These are phyloP conservation scores for Lasiosphaeris hirsuta DNA, from an alignment of 495 filamentous ascomycete species.

Conservation along the genomic window DNA sequence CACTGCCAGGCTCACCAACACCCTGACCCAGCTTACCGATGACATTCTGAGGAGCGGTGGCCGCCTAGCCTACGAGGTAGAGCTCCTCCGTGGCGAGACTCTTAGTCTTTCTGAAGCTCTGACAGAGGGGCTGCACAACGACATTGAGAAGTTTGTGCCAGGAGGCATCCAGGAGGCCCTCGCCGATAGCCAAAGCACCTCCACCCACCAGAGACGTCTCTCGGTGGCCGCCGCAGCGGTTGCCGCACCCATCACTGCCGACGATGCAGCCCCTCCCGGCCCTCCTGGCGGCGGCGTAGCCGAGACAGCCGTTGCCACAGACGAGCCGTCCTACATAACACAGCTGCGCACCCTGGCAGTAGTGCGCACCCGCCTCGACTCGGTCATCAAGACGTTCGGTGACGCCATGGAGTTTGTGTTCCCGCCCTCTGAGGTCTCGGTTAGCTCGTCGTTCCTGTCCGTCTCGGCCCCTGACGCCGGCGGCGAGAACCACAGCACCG, in stretches of 20 bases:
- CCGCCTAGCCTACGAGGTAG: slow-evolving; percentile 90
- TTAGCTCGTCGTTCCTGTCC: slow-evolving; percentile 73
- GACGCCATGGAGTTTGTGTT: slow-evolving; percentile 92
- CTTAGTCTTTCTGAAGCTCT: slow-evolving; percentile 72
- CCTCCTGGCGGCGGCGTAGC: slow-evolving; percentile 6
- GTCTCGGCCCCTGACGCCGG: slow-evolving; percentile 72
- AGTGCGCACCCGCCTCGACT: slow-evolving; percentile 77
- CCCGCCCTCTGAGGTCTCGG: slow-evolving; percentile 71
- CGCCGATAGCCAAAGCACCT: neutral
- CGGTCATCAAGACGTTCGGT: slow-evolving; percentile 83
- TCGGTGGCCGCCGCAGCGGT: slow-evolving; percentile 18
- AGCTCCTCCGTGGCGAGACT: slow-evolving; percentile 84
- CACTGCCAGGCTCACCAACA: slow-evolving; percentile 76
- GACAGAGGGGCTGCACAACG: slow-evolving; percentile 63
- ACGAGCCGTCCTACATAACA: slow-evolving; percentile 67
- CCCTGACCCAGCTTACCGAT: slow-evolving; percentile 83
- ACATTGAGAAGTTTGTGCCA: slow-evolving; percentile 67
- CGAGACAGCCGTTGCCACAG: slow-evolving; percentile 15
- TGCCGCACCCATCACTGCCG: slow-evolving; percentile 9
- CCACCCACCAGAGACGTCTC: slow-evolving; percentile 27
- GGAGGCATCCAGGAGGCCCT: slow-evolving; percentile 30
- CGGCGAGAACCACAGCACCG: slow-evolving; percentile 59
- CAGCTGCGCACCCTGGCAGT: slow-evolving; percentile 77
- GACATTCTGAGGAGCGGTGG: slow-evolving; percentile 86
- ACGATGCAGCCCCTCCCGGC: slow-evolving; percentile 4